A percentile compares a stretch with the other conserved stretches of the same genome.
phyloP scores from a whole-genome alignment of 805 yeast genomes.

The Candida wancherniae region DNA sequence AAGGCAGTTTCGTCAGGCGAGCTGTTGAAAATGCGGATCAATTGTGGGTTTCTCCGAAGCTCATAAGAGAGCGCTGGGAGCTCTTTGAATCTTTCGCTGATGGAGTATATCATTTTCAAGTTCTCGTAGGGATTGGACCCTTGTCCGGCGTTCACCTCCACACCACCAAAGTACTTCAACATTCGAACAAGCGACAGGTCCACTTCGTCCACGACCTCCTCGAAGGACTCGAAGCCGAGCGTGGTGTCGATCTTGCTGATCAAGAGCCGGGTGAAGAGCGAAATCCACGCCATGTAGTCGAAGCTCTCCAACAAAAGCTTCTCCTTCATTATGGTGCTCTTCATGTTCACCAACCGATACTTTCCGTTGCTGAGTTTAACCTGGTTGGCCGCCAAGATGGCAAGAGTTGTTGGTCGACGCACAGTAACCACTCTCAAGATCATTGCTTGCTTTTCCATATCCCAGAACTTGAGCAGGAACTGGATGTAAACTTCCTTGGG shows the following conservation, averaged over 20 bases:
- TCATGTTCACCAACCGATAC: constrained; percentile 13
- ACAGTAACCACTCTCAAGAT: constrained; percentile 30
- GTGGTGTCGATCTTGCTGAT: constrained; percentile 32
- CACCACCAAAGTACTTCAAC: constrained; percentile 26
- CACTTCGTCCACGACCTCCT: constrained; percentile 21
- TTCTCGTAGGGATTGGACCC: constrained; percentile 21
- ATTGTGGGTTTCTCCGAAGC: constrained; percentile 32
- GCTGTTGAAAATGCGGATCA: constrained; percentile 35
- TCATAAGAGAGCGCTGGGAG: constrained; percentile 31
- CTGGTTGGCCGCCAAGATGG: constrained; percentile 14
- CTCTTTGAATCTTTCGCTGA: constrained; percentile 24
- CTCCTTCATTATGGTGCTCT: constrained; percentile 23
- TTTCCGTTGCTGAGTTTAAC: constrained; percentile 15
- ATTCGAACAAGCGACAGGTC: constrained; percentile 26
- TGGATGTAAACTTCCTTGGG: constrained; percentile 28
- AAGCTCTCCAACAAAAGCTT: constrained; percentile 25
- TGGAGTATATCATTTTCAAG: constrained; percentile 15
- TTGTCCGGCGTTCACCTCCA: constrained; percentile 5
- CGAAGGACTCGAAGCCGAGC: constrained; percentile 31
- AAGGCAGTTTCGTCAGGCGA: constrained; percentile 45
- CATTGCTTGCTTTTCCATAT: constrained; percentile 15
- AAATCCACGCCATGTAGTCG: constrained; percentile 28
- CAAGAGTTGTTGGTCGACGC: constrained; percentile 24
- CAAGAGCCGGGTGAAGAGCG: constrained; percentile 27
- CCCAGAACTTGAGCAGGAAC: constrained; percentile 29